These are phyloP conservation scores for Trametes gibbosa DNA, from an alignment of 768 basidiomycete species.

Conservation along the genomic window DNA sequence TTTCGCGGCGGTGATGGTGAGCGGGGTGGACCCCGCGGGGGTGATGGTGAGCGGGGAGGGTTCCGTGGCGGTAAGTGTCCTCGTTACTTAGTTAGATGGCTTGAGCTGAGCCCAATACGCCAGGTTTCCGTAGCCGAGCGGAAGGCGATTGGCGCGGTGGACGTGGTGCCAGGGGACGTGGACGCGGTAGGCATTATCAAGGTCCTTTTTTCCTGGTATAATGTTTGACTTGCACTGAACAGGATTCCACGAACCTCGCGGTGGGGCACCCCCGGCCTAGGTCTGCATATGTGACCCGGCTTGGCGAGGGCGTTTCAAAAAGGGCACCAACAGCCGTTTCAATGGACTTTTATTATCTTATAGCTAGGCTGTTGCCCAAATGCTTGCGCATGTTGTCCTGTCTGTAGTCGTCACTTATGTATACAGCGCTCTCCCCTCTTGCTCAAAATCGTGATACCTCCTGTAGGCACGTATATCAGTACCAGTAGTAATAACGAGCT, in stretches of 20 bases:
- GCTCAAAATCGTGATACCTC: not conserved
- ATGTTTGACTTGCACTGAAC: not conserved
- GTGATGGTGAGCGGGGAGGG: not conserved
- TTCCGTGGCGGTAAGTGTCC: not conserved
- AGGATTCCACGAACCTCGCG: constrained; percentile 25
- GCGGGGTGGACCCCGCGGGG: not conserved
- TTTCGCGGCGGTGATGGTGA: constrained; percentile 22
- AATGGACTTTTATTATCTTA: constrained; percentile 4
- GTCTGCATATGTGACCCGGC: too few relatives aligned
- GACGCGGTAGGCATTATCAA: constrained; percentile 24
- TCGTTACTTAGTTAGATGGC: not conserved
- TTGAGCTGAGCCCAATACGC: not conserved
- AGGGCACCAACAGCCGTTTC: constrained; percentile 1
- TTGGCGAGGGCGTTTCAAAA: not conserved
- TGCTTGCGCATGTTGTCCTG: not conserved
- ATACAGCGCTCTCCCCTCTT: not conserved
- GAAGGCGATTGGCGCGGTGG: constrained; percentile 32
- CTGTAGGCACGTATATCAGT: too few relatives aligned
- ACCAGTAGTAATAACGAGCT: too few relatives aligned
- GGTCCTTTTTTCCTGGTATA: not conserved
- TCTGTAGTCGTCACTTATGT: not conserved
- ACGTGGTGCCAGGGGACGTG: constrained; percentile 31
- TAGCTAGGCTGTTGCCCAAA: constrained; percentile 6
- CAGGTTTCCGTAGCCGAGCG: constrained; percentile 26
- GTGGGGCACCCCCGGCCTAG: constrained; percentile 16